Percentiles rank a stretch among this genome's conserved stretches.
phyloP scores from a whole-genome alignment of 352 stramenopile genomes.

The Phytophthora uliginosa region DNA sequence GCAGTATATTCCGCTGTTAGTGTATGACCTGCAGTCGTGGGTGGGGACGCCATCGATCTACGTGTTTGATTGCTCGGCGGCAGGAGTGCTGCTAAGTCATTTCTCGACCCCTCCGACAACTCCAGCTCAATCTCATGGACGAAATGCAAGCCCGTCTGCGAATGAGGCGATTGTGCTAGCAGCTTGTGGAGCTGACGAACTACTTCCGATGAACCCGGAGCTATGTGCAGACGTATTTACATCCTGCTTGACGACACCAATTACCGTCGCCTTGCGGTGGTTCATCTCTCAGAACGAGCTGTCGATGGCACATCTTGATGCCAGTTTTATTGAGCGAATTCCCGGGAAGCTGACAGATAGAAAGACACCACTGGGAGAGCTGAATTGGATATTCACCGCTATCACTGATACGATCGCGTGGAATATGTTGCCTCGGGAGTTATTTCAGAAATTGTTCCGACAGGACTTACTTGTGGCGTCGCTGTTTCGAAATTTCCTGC shows the following conservation, averaged over 20 bases:
- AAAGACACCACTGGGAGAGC: slow-evolving; percentile 96
- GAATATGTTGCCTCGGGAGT: slow-evolving; percentile 96
- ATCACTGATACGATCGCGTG: slow-evolving; percentile 99
- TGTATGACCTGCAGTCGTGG: slow-evolving; percentile 97
- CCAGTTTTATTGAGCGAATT: slow-evolving; percentile 90
- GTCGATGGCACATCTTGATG: slow-evolving; percentile 89
- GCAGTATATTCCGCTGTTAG: slow-evolving; percentile 99
- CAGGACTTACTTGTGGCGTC: slow-evolving; percentile 99
- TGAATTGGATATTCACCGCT: slow-evolving; percentile 99
- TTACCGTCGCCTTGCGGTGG: slow-evolving; percentile 98
- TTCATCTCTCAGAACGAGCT: slow-evolving; percentile 96
- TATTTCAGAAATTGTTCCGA: slow-evolving; percentile 99
- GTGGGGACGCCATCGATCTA: slow-evolving; percentile 96
- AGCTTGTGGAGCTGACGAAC: slow-evolving; percentile 95
- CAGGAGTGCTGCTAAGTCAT: slow-evolving; percentile 96
- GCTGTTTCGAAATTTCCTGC: slow-evolving; percentile 99
- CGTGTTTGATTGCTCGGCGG: slow-evolving; percentile 98
- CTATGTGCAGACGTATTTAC: slow-evolving; percentile 99
- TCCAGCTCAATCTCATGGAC: slow-evolving; percentile 22
- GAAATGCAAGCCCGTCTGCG: slow-evolving; percentile 36
- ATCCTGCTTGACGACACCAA: slow-evolving; percentile 99
- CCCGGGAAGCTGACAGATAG: slow-evolving; percentile 95
- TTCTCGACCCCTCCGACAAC: slow-evolving; percentile 74
- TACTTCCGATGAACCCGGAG: slow-evolving; percentile 97
- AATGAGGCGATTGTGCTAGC: slow-evolving; percentile 98